Evolutionary conservation across 352 stramenopile genomes (phyloP), one percentile per base, ranked within the genome.

Genomic region (Peronospora farinosa): DNA sequence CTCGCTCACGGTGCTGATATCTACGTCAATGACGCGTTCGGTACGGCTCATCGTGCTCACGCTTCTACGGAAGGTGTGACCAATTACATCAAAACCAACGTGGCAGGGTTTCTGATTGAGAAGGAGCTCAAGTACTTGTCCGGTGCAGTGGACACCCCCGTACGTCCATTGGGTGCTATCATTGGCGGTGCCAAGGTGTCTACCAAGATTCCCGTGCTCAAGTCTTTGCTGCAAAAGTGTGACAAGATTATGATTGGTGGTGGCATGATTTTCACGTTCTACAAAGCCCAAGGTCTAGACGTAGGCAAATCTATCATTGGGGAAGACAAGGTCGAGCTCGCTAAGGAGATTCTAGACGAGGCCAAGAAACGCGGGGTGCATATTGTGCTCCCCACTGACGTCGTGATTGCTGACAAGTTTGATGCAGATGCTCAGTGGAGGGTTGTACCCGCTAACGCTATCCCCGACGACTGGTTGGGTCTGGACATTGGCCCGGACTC

Each of bases 21-120:
- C 42, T 99, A 91, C 70, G 95, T 99, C 33, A 99, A 99, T 68
- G 96, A 99, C 69, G 96, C 96, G 7, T 99, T 99, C 66, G 96
- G 96, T 47, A 98, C 95, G 28, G 96, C 95, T 38, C 96, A 99
- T 71, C 92, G 96, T 55, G 96, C 96, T 28, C 96, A 99, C 58
- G 92, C 92, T 13, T 98, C 94, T n/a, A 99, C 95, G 0, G 95
- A 96, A 58, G 96, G 96, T 58, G 92, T 99, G 16, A 97, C 95
- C 40, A 95, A 98, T 65, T 96, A 92, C 78, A 84, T 98, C 35
- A 58, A 84, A 37, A 93, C 84, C 8, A 96, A 78, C 41, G 95
- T 98, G 35, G 93, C 84, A 42, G 96, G 96, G 45, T 97, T 97
- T 64, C 73, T 98, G 41, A 88, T 99, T 63, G 92, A 98, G 51